Base-by-base conservation (phyloP, 768 basidiomycete species). In the Lactarius sp. region DNA sequence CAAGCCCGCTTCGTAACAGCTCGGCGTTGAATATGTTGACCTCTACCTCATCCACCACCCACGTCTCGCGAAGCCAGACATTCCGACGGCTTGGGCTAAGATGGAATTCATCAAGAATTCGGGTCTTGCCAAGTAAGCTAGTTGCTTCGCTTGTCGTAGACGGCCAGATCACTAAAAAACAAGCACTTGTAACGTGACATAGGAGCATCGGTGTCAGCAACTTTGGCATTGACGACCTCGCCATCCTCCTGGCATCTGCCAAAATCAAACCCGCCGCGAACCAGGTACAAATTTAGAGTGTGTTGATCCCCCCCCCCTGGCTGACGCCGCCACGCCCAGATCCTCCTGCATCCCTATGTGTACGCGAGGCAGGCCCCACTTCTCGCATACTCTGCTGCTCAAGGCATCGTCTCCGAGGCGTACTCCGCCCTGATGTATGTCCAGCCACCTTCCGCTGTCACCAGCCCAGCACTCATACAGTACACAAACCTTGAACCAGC, bases 201-300 rank as follows among this genome's bases (percentile, higher is more conserved):
- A 86, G 85, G 82, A 86, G 82, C 71, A 87, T 88, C 59, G 87
- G 87, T 22, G 85, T 89, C 46, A 85, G 83, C 74, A 90, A 90
- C 75, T 89, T 87, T 69, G 76, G 76, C 13, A 77, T 83, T 13
- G 60, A 75, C 1, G 79, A 90, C 34, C 78, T 89, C 22, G 71
- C 80, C 51, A 76, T 77, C 20, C 74, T 89, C 22, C 73, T 89
- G 14, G 76, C 74, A n/a, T 80, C 80, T 1, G 84, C 85, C 8
- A 84, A 86, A 70, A 73, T 86, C 67, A 81, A 80, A 67, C 88
- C 87, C 0, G 84, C 77, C 1, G 85, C 81, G 9, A 90, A 90
- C 73, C 88, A 90, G 77, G 86, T 83, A 20, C 33, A 73, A 31
- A 10, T 31, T 46, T 13, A 12, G n/a, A 41, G 39, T 12, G 27